These are phyloP conservation scores for Coniochaeta ligniaria DNA, from an alignment of 2,329 filamentous ascomycete genomes.

Conservation along the genomic window DNA sequence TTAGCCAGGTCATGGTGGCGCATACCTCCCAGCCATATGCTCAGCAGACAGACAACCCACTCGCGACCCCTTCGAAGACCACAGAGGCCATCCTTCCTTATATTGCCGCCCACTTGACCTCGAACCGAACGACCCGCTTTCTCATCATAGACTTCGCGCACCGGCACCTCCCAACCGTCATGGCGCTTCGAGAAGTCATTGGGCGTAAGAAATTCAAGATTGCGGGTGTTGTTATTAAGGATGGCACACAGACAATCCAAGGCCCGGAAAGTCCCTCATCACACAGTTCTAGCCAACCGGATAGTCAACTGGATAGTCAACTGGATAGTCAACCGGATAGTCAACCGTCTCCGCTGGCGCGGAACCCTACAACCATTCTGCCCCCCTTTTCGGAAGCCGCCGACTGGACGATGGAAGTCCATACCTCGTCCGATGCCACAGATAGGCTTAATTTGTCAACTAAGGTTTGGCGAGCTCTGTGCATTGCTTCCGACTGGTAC, in stretches of 20 bases:
- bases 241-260: slow-evolving; percentile 14
- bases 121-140: slow-evolving; percentile 41
- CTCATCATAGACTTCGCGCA: slow-evolving; percentile 53
- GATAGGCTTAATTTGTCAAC: not conserved
- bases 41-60: slow-evolving; percentile 45
- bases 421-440: not conserved
- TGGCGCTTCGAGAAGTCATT: slow-evolving; percentile 50
- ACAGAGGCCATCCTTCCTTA: slow-evolving; percentile 53
- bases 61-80: slow-evolving; percentile 44
- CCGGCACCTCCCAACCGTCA: slow-evolving; percentile 47
- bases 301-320: slow-evolving; percentile 20
- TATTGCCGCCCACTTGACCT: slow-evolving; percentile 50
- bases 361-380: slow-evolving; percentile 46
- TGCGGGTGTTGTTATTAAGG: slow-evolving; percentile 45
- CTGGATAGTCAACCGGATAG: slow-evolving; percentile 13
- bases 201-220: slow-evolving; percentile 51
- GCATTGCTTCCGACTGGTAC: not conserved
- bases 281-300: slow-evolving; percentile 6
- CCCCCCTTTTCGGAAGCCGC: slow-evolving; percentile 35
- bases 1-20: slow-evolving; percentile 36
- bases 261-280: slow-evolving; percentile 7
- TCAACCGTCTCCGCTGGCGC: slow-evolving; percentile 13
- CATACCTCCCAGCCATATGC: slow-evolving; percentile 43
- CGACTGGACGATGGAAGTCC: not conserved
- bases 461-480: not conserved